phyloP scores from a whole-genome alignment of 192 early-diverging fungal genomes.

The Backusella parvicylindrica region DNA sequence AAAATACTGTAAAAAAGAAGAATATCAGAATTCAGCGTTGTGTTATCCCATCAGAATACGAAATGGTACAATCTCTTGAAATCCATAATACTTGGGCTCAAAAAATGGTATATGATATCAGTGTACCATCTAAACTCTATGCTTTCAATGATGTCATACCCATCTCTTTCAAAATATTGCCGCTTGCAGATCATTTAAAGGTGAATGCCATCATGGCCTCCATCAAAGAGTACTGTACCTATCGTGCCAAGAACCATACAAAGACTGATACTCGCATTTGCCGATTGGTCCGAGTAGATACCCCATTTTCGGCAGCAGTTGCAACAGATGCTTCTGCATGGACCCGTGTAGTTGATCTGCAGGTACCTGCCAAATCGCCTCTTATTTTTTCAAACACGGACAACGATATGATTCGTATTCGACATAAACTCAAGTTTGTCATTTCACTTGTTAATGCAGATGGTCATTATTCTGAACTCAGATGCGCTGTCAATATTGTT shows the following conservation, averaged over 20 bases:
- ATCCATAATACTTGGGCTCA: conserved; percentile 57
- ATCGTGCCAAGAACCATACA: conserved; percentile 26
- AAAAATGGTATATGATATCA: conserved; percentile 57
- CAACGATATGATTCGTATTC: conserved; percentile 36
- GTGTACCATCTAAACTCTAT: conserved; percentile 49
- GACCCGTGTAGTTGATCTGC: conserved; percentile 6
- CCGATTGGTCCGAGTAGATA: neutral
- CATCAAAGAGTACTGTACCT: conserved; percentile 59
- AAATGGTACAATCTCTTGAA: conserved; percentile 46
- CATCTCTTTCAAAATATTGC: conserved; percentile 45
- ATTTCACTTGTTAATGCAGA: conserved; percentile 30
- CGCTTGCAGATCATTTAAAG: conserved; percentile 43
- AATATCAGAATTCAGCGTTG: conserved; percentile 44
- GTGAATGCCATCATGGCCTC: conserved; percentile 40
- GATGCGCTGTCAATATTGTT: conserved; percentile 30
- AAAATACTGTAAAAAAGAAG: conserved; percentile 37
- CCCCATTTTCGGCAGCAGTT: neutral
- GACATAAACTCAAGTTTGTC: conserved; percentile 37
- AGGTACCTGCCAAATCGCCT: conserved; percentile 12
- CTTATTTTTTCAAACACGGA: conserved; percentile 32
- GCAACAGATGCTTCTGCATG: neutral
- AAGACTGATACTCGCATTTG: conserved; percentile 26
- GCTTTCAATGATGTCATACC: conserved; percentile 52
- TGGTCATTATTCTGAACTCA: conserved; percentile 35
- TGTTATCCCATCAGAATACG: conserved; percentile 48